Evolutionary conservation across 2,329 filamentous ascomycete species (phyloP), one percentile per base, ranked within the genome.

Genomic region (Ceratocystiopsis brevicomis): DNA sequence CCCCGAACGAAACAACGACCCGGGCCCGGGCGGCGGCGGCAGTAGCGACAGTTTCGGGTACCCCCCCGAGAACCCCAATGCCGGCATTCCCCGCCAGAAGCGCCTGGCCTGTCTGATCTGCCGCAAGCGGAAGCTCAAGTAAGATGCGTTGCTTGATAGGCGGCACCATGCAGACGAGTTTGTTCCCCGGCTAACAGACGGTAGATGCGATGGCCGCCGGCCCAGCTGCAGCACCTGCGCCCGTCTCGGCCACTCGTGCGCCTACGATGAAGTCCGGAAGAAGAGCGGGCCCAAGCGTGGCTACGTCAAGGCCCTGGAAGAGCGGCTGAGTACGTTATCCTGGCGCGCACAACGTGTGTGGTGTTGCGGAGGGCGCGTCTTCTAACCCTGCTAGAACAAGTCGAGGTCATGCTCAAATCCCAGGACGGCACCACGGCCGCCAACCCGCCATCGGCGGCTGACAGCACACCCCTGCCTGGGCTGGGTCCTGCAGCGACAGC

Each of bases 231-330:
- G 81, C 53, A 94, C 86, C 21, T 95, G 87, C 60, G 77, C 81
- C 32, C 71, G 87, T n/a, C 65, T 94, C 41, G 78, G 82, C 38
- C 87, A 95, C 60, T 73, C 79, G 44, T 94, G 87, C 63, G 78
- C 81, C 48, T 94, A 94, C 57, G 86, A 94, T 56, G 86, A 94
- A 63, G 80, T 88, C 53, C 75, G 87, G 57, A 83, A 85, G 63
- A 94, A 94, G 73, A 93, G 86, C 58, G 87, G 87, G 3, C 87
- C 87, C 3, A 94, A 94, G 66, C 73, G 87, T 57, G 87, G 87
- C 53, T 94, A 95, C 57, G 87, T 94, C 48, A 94, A 94, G 66
- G 80, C 86, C 47, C 63, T 96, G 52, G 90, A 96, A 61, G 87
- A 92, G 58, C 75, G 90, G 58, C 64, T 98, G 55, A 87, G 86